These are phyloP conservation scores for Podospora comata DNA, from an alignment of 495 filamentous ascomycete species.

Conservation along the genomic window DNA sequence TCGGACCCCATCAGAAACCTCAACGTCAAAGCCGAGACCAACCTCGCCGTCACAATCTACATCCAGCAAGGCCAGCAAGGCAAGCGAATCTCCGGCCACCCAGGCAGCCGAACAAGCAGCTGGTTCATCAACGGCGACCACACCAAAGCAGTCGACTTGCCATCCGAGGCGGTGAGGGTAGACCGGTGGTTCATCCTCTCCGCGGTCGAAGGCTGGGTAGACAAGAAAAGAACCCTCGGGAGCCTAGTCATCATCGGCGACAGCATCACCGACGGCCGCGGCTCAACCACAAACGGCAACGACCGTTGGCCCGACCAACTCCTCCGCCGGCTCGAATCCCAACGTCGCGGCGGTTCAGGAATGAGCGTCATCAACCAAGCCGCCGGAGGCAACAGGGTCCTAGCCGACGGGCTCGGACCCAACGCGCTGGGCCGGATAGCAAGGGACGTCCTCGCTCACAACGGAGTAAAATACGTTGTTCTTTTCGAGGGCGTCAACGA, in stretches of 20 bases:
- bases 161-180: slow-evolving; percentile 20
- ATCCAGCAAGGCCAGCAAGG: slow-evolving; percentile 51
- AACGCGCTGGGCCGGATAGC: slow-evolving; percentile 56
- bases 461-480: slow-evolving; percentile 52
- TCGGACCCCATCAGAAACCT: slow-evolving; percentile 57
- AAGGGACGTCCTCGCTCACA: slow-evolving; percentile 57
- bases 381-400: slow-evolving; percentile 64
- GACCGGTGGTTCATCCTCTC: slow-evolving; percentile 55
- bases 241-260: slow-evolving; percentile 59
- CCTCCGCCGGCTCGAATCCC: slow-evolving; percentile 43
- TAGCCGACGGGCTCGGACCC: slow-evolving; percentile 58
- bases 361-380: slow-evolving; percentile 61
- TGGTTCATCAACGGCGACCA: slow-evolving; percentile 51
- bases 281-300: slow-evolving; percentile 57
- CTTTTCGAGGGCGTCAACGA: slow-evolving; percentile 69
- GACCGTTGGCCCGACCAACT: slow-evolving; percentile 64
- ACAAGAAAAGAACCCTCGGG: slow-evolving; percentile 22
- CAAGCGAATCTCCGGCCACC: slow-evolving; percentile 56
- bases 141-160: slow-evolving; percentile 38
- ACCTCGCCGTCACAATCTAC: slow-evolving; percentile 55
- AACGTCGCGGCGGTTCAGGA: slow-evolving; percentile 21
- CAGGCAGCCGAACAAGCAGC: slow-evolving; percentile 56
- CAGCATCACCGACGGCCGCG: slow-evolving; percentile 64
- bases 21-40: slow-evolving; percentile 39
- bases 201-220: slow-evolving; percentile 48